phyloP scores from a whole-genome alignment of 2,329 filamentous ascomycete species.

The Aspergillus phoenicis region DNA sequence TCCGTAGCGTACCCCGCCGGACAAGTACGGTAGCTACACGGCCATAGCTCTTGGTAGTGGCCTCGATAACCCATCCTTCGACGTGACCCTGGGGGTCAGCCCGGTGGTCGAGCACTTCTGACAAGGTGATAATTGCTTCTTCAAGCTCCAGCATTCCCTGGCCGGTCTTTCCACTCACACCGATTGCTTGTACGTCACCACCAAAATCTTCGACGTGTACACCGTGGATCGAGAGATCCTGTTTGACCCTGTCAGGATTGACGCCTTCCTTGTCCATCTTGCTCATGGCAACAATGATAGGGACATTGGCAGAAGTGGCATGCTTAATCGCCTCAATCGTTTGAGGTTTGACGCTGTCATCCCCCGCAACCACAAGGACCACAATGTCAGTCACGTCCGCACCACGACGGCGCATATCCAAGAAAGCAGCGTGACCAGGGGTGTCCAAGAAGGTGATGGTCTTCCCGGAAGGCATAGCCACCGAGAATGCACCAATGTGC shows the following conservation, averaged over 20 bases:
- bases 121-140: constrained; percentile 82
- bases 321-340: constrained; percentile 96
- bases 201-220: constrained; percentile 94
- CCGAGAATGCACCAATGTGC: constrained; percentile 96
- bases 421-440: constrained; percentile 91
- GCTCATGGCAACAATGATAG: constrained; percentile 96
- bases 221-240: constrained; percentile 78
- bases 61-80: constrained; percentile 94
- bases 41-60: constrained; percentile 80
- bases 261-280: constrained; percentile 90
- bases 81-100: constrained; percentile 74
- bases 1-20: constrained; percentile 78
- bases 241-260: constrained; percentile 80
- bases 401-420: constrained; percentile 93
- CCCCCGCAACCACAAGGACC: constrained; percentile 90
- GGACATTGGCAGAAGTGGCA: constrained; percentile 80
- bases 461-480: constrained; percentile 81
- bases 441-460: constrained; percentile 96
- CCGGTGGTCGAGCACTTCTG: constrained; percentile 87
- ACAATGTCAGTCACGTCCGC: constrained; percentile 97
- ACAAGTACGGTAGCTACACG: constrained; percentile 88
- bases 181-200: constrained; percentile 89
- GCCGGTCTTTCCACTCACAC: constrained; percentile 91
- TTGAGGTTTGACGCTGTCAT: constrained; percentile 97
- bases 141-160: constrained; percentile 88